Evolutionary conservation across 2,329 filamentous ascomycete genomes (phyloP).

Genomic region (Ilyonectria destructans): DNA sequence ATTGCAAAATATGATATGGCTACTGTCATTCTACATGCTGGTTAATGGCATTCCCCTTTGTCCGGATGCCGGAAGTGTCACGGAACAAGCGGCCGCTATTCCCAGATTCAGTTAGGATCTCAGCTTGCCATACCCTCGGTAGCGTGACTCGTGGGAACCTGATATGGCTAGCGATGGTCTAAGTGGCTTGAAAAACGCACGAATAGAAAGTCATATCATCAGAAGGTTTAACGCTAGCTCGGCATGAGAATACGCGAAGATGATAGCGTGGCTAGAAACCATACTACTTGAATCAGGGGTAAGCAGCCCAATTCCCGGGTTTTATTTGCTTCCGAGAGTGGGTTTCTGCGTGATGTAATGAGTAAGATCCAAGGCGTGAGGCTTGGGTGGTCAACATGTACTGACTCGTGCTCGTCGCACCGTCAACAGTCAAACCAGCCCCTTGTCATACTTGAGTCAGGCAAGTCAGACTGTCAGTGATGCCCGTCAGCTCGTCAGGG

Average conservation of each 20-base stretch:
- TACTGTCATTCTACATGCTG: too few species aligned
- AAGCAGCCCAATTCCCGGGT: too few species aligned
- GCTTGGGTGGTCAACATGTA: too few species aligned
- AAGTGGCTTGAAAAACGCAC: not conserved
- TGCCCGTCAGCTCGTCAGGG: not conserved
- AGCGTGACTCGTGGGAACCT: not conserved
- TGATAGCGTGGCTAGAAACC: too few species aligned
- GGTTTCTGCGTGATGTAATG: too few species aligned
- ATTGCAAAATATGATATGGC: too few species aligned
- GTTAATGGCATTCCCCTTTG: too few species aligned
- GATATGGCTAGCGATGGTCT: not conserved
- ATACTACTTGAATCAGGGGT: too few species aligned
- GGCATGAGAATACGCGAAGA: too few species aligned
- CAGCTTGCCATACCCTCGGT: not conserved
- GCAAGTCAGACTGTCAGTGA: not conserved
- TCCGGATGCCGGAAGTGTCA: too few species aligned
- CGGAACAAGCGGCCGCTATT: not conserved
- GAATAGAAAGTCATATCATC: not conserved
- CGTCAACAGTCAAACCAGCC: not conserved
- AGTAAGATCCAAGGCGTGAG: too few species aligned
- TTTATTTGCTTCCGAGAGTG: too few species aligned
- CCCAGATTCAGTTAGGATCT: slow-evolving; percentile 15
- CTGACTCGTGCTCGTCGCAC: not conserved
- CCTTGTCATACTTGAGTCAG: not conserved
- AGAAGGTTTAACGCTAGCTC: not conserved